A percentile compares a stretch with the other conserved stretches of the same genome.
These are phyloP conservation scores for Chalciporus piperatus DNA, from an alignment of 768 basidiomycete genomes.

Conservation along the genomic window DNA sequence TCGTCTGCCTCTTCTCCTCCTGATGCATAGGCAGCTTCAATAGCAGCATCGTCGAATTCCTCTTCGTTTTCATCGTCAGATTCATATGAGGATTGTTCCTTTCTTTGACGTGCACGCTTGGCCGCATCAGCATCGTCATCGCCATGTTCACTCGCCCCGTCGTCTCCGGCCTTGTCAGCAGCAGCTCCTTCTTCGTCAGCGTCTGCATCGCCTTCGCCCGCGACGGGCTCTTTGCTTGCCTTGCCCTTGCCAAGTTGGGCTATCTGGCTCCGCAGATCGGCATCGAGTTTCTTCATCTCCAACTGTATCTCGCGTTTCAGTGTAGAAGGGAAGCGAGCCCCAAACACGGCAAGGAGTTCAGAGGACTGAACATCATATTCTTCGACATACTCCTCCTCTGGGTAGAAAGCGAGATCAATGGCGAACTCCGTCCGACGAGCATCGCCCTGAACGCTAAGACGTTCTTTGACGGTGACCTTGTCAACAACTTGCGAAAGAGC, in stretches of 20 bases:
- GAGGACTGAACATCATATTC: conserved; percentile 76
- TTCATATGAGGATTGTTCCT: conserved; percentile 75
- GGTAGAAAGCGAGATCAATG: conserved; percentile 82
- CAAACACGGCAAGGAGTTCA: conserved; percentile 74
- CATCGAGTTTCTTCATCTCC: conserved; percentile 84
- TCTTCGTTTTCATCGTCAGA: conserved; percentile 48
- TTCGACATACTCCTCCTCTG: conserved; percentile 72
- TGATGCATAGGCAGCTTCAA: conserved; percentile 63
- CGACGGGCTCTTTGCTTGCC: conserved; percentile 40
- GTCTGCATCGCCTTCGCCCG: conserved; percentile 44
- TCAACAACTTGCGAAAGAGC: conserved; percentile 88
- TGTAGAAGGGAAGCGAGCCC: conserved; percentile 68
- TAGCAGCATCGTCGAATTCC: conserved; percentile 49
- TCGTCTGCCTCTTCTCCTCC: conserved; percentile 40
- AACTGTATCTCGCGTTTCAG: conserved; percentile 82
- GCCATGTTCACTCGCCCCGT: conserved; percentile 64
- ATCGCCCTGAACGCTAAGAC: conserved; percentile 60
- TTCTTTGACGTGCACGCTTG: conserved; percentile 67
- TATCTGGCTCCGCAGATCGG: conserved; percentile 75
- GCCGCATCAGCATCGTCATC: conserved; percentile 82
- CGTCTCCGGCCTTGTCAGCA: conserved; percentile 50
- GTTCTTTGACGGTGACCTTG: conserved; percentile 76
- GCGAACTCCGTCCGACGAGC: conserved; percentile 78
- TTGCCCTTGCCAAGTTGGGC: conserved; percentile 83
- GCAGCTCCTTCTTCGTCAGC: conserved; percentile 48